A percentile compares a stretch with the other conserved stretches of the same genome.
phyloP scores from a whole-genome alignment of 2,329 filamentous ascomycete genomes.

The Exutisphaerella laricina region DNA sequence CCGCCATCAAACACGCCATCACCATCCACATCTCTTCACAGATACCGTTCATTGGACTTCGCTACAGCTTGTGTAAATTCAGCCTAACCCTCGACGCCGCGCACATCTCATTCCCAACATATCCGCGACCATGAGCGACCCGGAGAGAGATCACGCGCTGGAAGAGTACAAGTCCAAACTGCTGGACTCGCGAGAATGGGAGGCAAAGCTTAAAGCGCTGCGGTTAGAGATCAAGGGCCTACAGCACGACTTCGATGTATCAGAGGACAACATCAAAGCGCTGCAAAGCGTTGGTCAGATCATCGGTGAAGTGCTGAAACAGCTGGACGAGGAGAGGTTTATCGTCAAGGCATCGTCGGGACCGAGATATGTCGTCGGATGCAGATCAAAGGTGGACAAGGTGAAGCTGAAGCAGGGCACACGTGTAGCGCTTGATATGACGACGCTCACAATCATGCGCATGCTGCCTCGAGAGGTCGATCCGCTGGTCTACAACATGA shows the following conservation, averaged over 20 bases:
- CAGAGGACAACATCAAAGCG: constrained; percentile 99
- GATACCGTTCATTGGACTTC: no score
- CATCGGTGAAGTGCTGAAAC: constrained; percentile 97
- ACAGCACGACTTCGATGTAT: constrained; percentile 91
- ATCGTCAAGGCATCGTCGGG: constrained; percentile 98
- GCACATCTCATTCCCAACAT: no score
- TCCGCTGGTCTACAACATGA: constrained; percentile 99
- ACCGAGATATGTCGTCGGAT: constrained; percentile 95
- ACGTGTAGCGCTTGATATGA: constrained; percentile 97
- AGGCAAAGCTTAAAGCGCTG: constrained; percentile 91
- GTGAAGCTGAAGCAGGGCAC: constrained; percentile 96
- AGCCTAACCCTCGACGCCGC: no score
- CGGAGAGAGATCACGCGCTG: constrained; percentile 49
- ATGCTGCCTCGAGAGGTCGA: constrained; percentile 99
- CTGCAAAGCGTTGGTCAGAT: constrained; percentile 98
- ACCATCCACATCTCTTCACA: no score
- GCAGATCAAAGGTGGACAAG: constrained; percentile 97
- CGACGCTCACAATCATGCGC: constrained; percentile 98
- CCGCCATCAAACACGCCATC: neutral
- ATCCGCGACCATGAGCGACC: constrained; percentile 33
- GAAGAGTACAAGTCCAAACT: constrained; percentile 50
- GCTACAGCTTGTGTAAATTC: no score
- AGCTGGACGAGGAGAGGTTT: constrained; percentile 97
- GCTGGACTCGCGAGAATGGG: constrained; percentile 96
- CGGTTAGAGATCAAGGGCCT: constrained; percentile 94